A percentile compares a stretch with the other conserved stretches of the same genome.
phyloP scores from a whole-genome alignment of 495 filamentous ascomycete species.

The Penicillium diatomitis region DNA sequence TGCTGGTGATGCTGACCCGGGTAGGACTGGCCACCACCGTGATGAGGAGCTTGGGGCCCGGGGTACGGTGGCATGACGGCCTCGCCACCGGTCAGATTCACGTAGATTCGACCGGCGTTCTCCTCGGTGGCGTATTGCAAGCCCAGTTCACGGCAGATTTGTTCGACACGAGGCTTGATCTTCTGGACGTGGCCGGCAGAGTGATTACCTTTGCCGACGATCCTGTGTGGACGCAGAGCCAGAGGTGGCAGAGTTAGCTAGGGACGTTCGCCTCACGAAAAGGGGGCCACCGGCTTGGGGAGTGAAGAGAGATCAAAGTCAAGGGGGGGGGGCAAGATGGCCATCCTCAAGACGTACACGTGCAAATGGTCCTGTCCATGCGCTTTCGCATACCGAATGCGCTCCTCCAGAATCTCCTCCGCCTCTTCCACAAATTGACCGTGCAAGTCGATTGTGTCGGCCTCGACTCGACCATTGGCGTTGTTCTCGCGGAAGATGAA shows the following conservation, averaged over 20 bases:
- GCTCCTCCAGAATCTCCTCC: constrained; percentile 73
- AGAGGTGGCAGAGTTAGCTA: too few species aligned
- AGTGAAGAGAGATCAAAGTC: too few species aligned
- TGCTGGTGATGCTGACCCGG: constrained; percentile 31
- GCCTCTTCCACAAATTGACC: constrained; percentile 92
- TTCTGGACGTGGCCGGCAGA: constrained; percentile 70
- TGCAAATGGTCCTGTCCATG: constrained; percentile 70
- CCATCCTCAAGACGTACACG: constrained; percentile 37
- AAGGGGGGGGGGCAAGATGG: too few species aligned
- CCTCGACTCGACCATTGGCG: constrained; percentile 52
- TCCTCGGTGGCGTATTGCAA: constrained; percentile 75
- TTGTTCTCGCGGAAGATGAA: constrained; percentile 96
- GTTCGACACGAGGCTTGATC: constrained; percentile 84
- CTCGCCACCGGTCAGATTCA: constrained; percentile 54
- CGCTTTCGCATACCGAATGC: constrained; percentile 64
- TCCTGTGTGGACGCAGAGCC: constrained; percentile 23
- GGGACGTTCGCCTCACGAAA: too few species aligned
- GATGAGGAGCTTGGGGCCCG: constrained; percentile 18
- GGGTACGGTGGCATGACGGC: constrained; percentile 45
- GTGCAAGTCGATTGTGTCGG: constrained; percentile 88
- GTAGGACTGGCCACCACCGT: constrained; percentile 22
- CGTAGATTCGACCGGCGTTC: constrained; percentile 77
- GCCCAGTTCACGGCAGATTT: constrained; percentile 71
- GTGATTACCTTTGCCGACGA: constrained; percentile 94
- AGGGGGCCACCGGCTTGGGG: too few species aligned